Conservation (phyloP, 305 asterid genomes). For the Fraxinus baroniana region DNA sequence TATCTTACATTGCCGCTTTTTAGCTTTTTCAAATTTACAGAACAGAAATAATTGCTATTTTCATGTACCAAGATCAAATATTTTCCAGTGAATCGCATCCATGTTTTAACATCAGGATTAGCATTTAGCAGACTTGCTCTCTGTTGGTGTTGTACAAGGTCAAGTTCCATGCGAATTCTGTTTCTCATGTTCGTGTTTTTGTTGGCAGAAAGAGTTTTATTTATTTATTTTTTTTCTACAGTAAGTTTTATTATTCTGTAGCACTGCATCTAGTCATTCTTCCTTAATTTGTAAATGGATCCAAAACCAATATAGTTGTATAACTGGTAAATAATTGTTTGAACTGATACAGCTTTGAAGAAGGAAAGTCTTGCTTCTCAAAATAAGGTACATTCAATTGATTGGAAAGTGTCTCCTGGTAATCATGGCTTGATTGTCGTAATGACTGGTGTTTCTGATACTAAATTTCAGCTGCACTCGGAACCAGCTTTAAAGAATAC, state of each 20-base stretch:
- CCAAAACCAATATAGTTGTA: conserved; percentile 2
- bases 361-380: conserved; percentile 46
- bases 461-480: conserved; percentile 42
- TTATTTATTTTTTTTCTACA: background rate
- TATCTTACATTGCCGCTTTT: background rate
- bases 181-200: conserved; percentile 10
- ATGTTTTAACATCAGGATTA: background rate
- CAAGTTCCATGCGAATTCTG: background rate
- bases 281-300: conserved; percentile 12
- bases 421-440: conserved; percentile 8
- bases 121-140: conserved; percentile 5
- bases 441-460: conserved; percentile 15
- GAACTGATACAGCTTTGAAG: conserved; percentile 55
- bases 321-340: conserved; percentile 5
- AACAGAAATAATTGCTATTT: background rate
- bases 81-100: background rate
- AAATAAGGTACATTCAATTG: conserved; percentile 48
- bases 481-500: conserved; percentile 49
- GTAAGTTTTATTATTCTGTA: background rate
- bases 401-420: conserved; percentile 17
- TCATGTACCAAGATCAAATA: background rate
- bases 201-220: background rate
- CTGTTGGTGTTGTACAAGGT: conserved; percentile 7
- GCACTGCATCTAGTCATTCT: background rate
- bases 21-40: background rate